Conservation (phyloP, 73 alveolate species). For the Blepharisma japonicum region DNA sequence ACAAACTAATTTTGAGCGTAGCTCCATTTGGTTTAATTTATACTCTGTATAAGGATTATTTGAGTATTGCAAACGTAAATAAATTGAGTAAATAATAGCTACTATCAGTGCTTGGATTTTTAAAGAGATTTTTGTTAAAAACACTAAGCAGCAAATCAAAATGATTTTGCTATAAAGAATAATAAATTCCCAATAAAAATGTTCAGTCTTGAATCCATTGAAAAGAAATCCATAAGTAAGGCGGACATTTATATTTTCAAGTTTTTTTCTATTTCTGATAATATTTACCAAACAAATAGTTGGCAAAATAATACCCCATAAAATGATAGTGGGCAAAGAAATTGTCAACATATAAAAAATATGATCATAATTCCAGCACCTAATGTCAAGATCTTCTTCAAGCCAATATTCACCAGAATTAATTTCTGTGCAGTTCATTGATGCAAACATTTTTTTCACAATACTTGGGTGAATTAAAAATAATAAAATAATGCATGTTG, state of each 20-base stretch:
- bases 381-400: slow-evolving; percentile 41
- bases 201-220: slow-evolving; percentile 55
- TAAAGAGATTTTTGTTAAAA: not conserved
- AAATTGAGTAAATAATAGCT: not conserved
- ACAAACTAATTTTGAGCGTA: slow-evolving; percentile 7
- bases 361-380: slow-evolving; percentile 44
- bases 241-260: not conserved
- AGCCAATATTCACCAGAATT: slow-evolving; percentile 43
- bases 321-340: slow-evolving; percentile 47
- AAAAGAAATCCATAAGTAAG: slow-evolving; percentile 59
- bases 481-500: slow-evolving; percentile 47
- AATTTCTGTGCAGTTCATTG: slow-evolving; percentile 50
- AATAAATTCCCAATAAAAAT: slow-evolving; percentile 59
- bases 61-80: not conserved
- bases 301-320: slow-evolving; percentile 32
- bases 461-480: slow-evolving; percentile 59
- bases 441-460: slow-evolving; percentile 49
- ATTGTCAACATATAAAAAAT: not conserved
- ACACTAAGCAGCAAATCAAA: slow-evolving; percentile 45
- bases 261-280: not conserved
- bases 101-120: not conserved
- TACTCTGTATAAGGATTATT: not conserved
- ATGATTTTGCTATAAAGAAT: slow-evolving; percentile 54
- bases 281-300: not conserved
- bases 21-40: not conserved